Evolutionary conservation across 2,329 filamentous ascomycete species (phyloP).

Genomic region (Emergomyces orientalis): DNA sequence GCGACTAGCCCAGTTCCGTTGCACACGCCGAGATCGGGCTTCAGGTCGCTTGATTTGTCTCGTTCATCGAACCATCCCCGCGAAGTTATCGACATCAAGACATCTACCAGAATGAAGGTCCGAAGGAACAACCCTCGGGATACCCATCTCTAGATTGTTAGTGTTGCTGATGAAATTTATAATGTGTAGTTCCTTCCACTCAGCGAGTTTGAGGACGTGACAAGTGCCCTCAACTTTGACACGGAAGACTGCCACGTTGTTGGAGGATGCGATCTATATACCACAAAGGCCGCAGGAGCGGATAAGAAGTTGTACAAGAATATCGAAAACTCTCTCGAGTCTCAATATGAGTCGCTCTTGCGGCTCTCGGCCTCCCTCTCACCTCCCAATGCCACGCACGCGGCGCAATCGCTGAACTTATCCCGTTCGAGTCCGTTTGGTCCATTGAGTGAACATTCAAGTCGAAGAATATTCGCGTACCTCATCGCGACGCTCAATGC

Average conservation of each 20-base stretch:
- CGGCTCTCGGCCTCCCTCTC: slow-evolving; percentile 81
- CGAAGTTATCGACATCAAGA: background rate
- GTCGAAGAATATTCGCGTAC: slow-evolving; percentile 87
- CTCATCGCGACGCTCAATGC: slow-evolving; percentile 94
- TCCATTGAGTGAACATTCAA: slow-evolving; percentile 75
- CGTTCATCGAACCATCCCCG: background rate
- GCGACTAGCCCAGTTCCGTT: background rate
- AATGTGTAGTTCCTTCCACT: slow-evolving; percentile 72
- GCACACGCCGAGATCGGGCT: background rate
- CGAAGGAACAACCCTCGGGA: slow-evolving; percentile 6
- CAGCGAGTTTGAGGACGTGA: slow-evolving; percentile 82
- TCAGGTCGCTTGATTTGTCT: background rate
- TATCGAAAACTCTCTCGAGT: slow-evolving; percentile 84
- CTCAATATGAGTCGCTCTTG: slow-evolving; percentile 79
- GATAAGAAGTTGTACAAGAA: slow-evolving; percentile 97
- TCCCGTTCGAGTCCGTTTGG: slow-evolving; percentile 88
- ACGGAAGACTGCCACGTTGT: slow-evolving; percentile 86
- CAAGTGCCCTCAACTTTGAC: slow-evolving; percentile 88
- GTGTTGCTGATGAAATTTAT: slow-evolving; percentile 1
- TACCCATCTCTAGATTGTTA: background rate
- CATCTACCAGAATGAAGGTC: slow-evolving; percentile 21
- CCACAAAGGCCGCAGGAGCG: slow-evolving; percentile 85
- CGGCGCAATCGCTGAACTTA: slow-evolving; percentile 59
- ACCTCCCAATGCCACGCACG: slow-evolving; percentile 64
- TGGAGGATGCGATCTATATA: slow-evolving; percentile 93